Evolutionary conservation across 176 grass and related monocot species (phyloP), one percentile per base, ranked within the genome.

Genomic region (Zoysia pacifica): DNA sequence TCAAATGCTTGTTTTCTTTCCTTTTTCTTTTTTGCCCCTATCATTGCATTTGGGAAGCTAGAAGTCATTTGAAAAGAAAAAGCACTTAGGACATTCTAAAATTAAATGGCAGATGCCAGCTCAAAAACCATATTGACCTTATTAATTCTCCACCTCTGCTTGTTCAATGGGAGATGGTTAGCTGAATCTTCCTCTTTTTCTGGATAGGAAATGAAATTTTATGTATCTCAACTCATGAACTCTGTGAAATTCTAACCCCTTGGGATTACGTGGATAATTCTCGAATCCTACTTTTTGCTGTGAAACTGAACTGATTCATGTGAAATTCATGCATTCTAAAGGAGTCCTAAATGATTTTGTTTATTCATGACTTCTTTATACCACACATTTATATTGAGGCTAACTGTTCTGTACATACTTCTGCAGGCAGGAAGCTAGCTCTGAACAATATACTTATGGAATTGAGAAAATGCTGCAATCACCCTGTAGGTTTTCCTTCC

Each of bases 381-480:
- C 6, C 55, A 16, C 11, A 58, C 15, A 56, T 72, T 81, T 74
- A 42, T 13, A 60, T 48, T 9, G 1, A 9, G 18, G 43, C 50
- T 87, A 20, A 82, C 14, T 41, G 38, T 70, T 62, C 11, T 43
- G 42, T 61, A 4, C 67, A 12, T 59, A 44, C 61, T 51, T 79
- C 12, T 78, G 70, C 70, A 91, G 91, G 91, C 74, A 83, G 53
- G 84, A 94, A 88, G 40, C 70, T 86, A 83, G 81, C 82, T 85
- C 81, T 93, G 81, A 91, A 91, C 55, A 83, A 75, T 8, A 65
- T 94, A 40, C 88, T 91, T 6, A 80, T 89, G 46, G 69, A 77
- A 40, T 18, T 91, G 75, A 80, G 77, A 58, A 94, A 94, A 84
- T 94, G 88, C 77, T 91, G 88, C 53, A 88, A 91, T 83, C 91